Evolutionary conservation across 768 basidiomycete genomes (phyloP).

Genomic region (Dendrothele bispora): DNA sequence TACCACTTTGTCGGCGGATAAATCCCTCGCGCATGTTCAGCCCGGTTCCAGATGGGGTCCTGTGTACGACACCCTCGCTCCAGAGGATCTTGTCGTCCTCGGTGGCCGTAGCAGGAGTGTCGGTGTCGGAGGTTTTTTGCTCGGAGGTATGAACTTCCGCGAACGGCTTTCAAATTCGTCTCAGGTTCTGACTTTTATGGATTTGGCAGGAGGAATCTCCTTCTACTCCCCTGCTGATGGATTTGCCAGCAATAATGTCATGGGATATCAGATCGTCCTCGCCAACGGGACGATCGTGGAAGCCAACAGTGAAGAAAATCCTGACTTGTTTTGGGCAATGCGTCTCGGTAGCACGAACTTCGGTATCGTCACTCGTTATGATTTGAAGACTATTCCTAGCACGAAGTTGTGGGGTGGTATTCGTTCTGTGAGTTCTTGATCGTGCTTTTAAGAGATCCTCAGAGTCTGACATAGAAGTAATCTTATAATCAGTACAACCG

Average conservation of each 20-base stretch:
- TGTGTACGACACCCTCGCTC: not conserved
- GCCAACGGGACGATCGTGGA: not conserved
- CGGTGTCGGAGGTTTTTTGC: not conserved
- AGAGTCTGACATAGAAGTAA: not conserved
- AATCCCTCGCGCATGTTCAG: not conserved
- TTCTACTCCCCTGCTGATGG: not conserved
- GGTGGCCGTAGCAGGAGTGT: not conserved
- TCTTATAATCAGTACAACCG: not conserved
- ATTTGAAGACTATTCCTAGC: not conserved
- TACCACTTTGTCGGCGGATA: not conserved
- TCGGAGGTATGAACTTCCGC: not conserved
- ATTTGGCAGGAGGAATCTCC: slow-evolving; percentile 1
- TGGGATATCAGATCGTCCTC: not conserved
- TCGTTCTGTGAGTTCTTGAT: not conserved
- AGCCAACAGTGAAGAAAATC: not conserved
- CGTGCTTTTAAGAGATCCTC: not conserved
- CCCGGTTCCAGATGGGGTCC: not conserved
- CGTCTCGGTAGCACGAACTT: not conserved
- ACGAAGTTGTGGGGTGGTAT: not conserved
- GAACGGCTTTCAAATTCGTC: not conserved
- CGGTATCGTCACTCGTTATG: not conserved
- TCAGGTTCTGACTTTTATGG: not conserved
- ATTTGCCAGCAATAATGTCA: not conserved
- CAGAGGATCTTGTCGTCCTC: not conserved
- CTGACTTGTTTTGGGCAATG: not conserved